Evolutionary conservation across 257 asterid genomes (phyloP), one percentile per base, ranked within the genome.

Genomic region (Cordia subcordata): DNA sequence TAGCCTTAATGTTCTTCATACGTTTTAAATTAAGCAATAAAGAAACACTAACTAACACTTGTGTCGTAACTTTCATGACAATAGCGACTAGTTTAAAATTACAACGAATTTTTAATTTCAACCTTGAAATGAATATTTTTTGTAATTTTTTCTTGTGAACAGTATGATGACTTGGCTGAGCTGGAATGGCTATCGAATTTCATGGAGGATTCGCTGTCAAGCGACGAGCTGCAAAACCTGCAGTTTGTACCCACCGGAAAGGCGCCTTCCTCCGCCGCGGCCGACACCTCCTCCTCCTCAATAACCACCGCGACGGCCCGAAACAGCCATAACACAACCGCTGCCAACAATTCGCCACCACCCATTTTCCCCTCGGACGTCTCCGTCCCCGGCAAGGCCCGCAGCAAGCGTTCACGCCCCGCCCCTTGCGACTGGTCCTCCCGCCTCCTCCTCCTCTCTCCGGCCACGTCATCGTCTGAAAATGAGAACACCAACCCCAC

Each of bases 161-260:
- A 93, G 99, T 85, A 77, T 53, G 99, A 89, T 45, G 96, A 86
- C 65, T 73, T 93, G 77, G 95, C 95, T 58, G 99, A 93, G 80
- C 86, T 93, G 27, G 99, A 93, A 78, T 93, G 99, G 99, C 88
- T 93, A 1, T 93, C 99, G 47, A 93, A 84, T 73, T 86, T 93
- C 75, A 96, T 86, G 73, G 99, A 93, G 63, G 99, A 93, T 66
- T 86, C 99, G 8, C 85, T 88, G 81, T 89, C 97, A 17, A 88
- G 83, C 76, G 95, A 84, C 72, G 93, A 85, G 66, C 68, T 77
- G 67, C 91, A 69, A 40, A 81, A 78, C 65, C 69, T 83, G 64
- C 87, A 83, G 65, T 63, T 79, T 42, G 70, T 76, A 17, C 76
- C 96, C 44, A 64, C 75, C 61, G 60, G 70, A 13, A 74, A 64